Conservation (phyloP, 2,329 filamentous ascomycete species). For the Monosporascus sp. region DNA sequence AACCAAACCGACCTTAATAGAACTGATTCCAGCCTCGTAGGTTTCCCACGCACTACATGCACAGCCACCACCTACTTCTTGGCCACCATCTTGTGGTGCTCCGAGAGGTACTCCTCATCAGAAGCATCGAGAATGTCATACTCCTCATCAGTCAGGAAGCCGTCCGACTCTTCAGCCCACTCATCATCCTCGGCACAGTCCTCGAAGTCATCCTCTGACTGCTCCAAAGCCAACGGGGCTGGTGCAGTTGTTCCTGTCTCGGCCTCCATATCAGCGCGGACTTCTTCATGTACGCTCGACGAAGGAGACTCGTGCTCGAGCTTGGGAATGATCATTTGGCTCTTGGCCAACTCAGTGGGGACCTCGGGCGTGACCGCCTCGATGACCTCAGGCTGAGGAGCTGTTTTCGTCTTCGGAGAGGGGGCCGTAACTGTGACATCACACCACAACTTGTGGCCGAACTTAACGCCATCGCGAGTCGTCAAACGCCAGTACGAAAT, state of each 20-base stretch:
- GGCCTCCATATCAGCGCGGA: slow-evolving; percentile 51
- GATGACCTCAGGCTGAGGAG: slow-evolving; percentile 8
- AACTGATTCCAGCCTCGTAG: background rate
- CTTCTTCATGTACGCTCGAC: slow-evolving; percentile 69
- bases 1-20: background rate
- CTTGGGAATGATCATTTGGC: slow-evolving; percentile 94
- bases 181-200: slow-evolving; percentile 55
- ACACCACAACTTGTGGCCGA: slow-evolving; percentile 94
- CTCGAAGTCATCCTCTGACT: slow-evolving; percentile 47
- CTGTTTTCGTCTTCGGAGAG: slow-evolving; percentile 60
- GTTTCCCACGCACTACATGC: background rate
- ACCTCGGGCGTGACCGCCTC: slow-evolving; percentile 12
- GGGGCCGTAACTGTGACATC: slow-evolving; percentile 67
- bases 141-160: slow-evolving; percentile 94
- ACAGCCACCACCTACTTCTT: slow-evolving; percentile 19
- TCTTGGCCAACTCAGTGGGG: slow-evolving; percentile 29
- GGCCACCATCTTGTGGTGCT: slow-evolving; percentile 38
- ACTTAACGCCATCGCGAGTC: slow-evolving; percentile 71
- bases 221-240: slow-evolving; percentile 23
- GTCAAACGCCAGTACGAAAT: slow-evolving; percentile 98
- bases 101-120: slow-evolving; percentile 73
- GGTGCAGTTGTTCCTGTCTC: slow-evolving; percentile 29
- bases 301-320: slow-evolving; percentile 89
- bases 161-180: slow-evolving; percentile 59
- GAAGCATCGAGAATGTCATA: slow-evolving; percentile 96